Evolutionary conservation across 352 stramenopile genomes (phyloP).

Genomic region (Globisporangium ultimum): DNA sequence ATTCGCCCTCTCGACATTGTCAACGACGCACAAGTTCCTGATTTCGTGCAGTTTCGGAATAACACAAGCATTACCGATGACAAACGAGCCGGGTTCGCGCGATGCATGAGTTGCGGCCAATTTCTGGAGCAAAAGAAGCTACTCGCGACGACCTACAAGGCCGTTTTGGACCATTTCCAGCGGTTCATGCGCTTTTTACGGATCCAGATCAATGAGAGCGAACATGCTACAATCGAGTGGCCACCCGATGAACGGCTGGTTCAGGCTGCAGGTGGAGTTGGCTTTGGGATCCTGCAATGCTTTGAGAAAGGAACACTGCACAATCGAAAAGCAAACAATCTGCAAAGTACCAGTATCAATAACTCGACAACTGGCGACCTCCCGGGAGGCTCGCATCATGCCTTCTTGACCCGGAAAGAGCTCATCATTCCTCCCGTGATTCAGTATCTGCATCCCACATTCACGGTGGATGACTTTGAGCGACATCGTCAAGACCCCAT

Average conservation of each 20-base stretch:
- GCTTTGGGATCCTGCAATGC: constrained; percentile 86
- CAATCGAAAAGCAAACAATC: background rate
- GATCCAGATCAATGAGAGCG: constrained; percentile 34
- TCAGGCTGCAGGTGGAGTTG: constrained; percentile 87
- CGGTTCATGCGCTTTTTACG: constrained; percentile 77
- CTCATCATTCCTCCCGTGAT: constrained; percentile 91
- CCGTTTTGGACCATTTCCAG: constrained; percentile 92
- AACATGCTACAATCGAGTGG: constrained; percentile 76
- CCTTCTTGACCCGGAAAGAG: constrained; percentile 37
- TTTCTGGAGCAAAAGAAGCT: constrained; percentile 66
- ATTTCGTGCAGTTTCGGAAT: constrained; percentile 31
- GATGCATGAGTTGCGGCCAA: constrained; percentile 86
- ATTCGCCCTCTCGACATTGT: constrained; percentile 61
- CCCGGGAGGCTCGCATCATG: too few species aligned
- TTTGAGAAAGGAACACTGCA: constrained; percentile 19
- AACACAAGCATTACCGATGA: background rate
- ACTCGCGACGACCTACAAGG: constrained; percentile 91
- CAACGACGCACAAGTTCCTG: constrained; percentile 60
- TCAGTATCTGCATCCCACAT: constrained; percentile 84
- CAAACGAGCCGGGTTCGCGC: constrained; percentile 21
- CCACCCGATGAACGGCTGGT: constrained; percentile 87
- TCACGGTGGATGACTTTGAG: constrained; percentile 81
- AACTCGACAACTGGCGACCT: background rate
- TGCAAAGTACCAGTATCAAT: background rate
- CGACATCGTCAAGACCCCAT: constrained; percentile 90